These are phyloP conservation scores for Heliocybe sulcata DNA, from an alignment of 1,284 basidiomycete species.

Conservation along the genomic window DNA sequence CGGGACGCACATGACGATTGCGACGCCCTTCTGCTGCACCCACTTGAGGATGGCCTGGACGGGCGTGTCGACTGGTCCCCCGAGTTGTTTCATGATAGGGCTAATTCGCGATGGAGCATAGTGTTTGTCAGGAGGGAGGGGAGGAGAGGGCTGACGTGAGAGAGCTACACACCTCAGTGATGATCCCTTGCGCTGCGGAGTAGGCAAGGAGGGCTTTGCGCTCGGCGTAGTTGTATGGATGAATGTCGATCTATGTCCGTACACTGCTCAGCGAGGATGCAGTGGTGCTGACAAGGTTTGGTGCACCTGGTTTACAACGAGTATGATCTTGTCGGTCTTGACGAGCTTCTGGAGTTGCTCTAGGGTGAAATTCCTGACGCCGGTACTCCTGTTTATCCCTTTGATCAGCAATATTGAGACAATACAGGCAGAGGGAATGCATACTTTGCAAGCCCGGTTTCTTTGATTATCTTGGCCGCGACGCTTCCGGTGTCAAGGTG, in stretches of 20 bases:
- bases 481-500: conserved; percentile 29
- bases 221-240: conserved; percentile 64
- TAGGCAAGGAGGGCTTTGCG: conserved; percentile 51
- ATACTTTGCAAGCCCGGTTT: conserved; percentile 55
- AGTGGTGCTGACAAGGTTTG: not conserved
- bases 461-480: conserved; percentile 59
- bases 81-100: conserved; percentile 60
- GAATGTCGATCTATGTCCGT: conserved; percentile 54
- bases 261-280: not conserved
- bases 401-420: not conserved
- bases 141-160: conserved; percentile 37
- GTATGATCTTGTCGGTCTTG: conserved; percentile 51
- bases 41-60: conserved; percentile 68
- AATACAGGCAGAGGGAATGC: conserved; percentile 4
- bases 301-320: conserved; percentile 69
- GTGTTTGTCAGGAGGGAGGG: not conserved
- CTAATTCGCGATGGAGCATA: conserved; percentile 20
- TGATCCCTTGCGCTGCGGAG: conserved; percentile 52
- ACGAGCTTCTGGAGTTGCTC: conserved; percentile 52
- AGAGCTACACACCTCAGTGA: conserved; percentile 67
- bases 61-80: conserved; percentile 67
- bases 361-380: conserved; percentile 72
- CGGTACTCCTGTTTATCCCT: conserved; percentile 51
- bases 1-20: conserved; percentile 64
- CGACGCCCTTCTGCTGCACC: conserved; percentile 58